These are phyloP conservation scores for Rhizopogon vinicolor DNA, from an alignment of 768 basidiomycete genomes.

Conservation along the genomic window DNA sequence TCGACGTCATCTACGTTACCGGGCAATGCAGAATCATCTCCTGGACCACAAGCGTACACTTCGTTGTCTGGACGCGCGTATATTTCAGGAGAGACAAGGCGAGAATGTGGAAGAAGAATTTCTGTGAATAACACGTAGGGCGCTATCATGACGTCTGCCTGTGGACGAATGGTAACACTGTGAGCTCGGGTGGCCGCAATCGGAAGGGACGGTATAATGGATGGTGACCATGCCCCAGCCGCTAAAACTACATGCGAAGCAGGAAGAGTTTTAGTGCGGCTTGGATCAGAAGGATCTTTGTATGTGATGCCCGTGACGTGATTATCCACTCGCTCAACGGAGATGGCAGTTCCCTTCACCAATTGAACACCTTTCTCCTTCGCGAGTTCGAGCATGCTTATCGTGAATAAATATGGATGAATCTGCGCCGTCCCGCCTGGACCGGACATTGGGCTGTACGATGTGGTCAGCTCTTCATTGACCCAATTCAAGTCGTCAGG, in stretches of 20 bases:
- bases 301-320: conserved; percentile 46
- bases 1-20: conserved; percentile 66
- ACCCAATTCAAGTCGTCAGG: conserved; percentile 55
- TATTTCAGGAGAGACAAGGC: conserved; percentile 54
- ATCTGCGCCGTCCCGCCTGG: conserved; percentile 64
- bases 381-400: conserved; percentile 65
- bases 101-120: conserved; percentile 39
- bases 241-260: conserved; percentile 72
- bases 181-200: conserved; percentile 66
- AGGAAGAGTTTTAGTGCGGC: conserved; percentile 31
- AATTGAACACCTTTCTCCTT: conserved; percentile 46
- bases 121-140: conserved; percentile 85
- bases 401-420: conserved; percentile 72
- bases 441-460: conserved; percentile 55
- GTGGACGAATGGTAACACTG: conserved; percentile 61
- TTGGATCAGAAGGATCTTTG: conserved; percentile 18
- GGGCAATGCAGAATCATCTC: conserved; percentile 69
- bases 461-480: conserved; percentile 50
- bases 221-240: conserved; percentile 85
- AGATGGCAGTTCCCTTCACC: conserved; percentile 41
- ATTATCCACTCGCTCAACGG: conserved; percentile 38
- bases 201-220: conserved; percentile 50
- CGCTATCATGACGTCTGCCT: conserved; percentile 41
- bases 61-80: conserved; percentile 68
- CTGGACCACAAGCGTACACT: conserved; percentile 76